Evolutionary conservation across 2,329 filamentous ascomycete species (phyloP).

Genomic region (Calonectria pseudoreteaudii): DNA sequence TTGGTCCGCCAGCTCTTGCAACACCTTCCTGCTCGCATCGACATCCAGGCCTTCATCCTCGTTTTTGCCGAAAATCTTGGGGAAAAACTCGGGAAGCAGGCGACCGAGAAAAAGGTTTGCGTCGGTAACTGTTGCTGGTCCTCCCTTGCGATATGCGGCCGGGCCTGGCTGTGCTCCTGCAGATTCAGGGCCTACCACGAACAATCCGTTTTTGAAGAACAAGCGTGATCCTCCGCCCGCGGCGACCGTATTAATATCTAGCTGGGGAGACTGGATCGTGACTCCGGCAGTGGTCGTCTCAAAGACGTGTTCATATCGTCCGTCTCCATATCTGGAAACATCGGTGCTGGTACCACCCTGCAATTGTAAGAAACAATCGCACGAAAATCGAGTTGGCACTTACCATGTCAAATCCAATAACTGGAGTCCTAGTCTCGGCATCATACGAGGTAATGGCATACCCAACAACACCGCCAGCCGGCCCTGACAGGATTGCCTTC

Average conservation of each 20-base stretch:
- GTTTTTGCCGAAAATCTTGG: slow-evolving; percentile 92
- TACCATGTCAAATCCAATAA: slow-evolving; percentile 94
- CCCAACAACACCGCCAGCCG: slow-evolving; percentile 92
- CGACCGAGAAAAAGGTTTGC: slow-evolving; percentile 89
- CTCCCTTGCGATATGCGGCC: slow-evolving; percentile 90
- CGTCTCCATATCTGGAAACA: slow-evolving; percentile 86
- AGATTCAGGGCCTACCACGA: slow-evolving; percentile 90
- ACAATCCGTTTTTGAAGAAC: slow-evolving; percentile 90
- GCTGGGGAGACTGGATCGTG: slow-evolving; percentile 89
- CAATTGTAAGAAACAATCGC: slow-evolving; percentile 23
- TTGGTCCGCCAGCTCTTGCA: slow-evolving; percentile 80
- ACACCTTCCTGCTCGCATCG: slow-evolving; percentile 78
- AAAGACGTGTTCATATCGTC: slow-evolving; percentile 92
- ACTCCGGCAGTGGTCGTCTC: slow-evolving; percentile 96
- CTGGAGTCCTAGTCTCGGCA: slow-evolving; percentile 80
- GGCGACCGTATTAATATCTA: slow-evolving; percentile 95
- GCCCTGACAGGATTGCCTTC: slow-evolving; percentile 87
- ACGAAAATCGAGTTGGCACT: not conserved
- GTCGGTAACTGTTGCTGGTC: slow-evolving; percentile 92
- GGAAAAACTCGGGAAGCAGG: slow-evolving; percentile 90
- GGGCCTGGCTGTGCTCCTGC: slow-evolving; percentile 91
- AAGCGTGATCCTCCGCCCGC: slow-evolving; percentile 88
- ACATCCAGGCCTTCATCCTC: slow-evolving; percentile 85
- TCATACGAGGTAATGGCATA: slow-evolving; percentile 95
- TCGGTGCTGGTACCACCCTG: slow-evolving; percentile 89